Evolutionary conservation across 2,329 filamentous ascomycete genomes (phyloP).

Genomic region (Fusarium sp.): DNA sequence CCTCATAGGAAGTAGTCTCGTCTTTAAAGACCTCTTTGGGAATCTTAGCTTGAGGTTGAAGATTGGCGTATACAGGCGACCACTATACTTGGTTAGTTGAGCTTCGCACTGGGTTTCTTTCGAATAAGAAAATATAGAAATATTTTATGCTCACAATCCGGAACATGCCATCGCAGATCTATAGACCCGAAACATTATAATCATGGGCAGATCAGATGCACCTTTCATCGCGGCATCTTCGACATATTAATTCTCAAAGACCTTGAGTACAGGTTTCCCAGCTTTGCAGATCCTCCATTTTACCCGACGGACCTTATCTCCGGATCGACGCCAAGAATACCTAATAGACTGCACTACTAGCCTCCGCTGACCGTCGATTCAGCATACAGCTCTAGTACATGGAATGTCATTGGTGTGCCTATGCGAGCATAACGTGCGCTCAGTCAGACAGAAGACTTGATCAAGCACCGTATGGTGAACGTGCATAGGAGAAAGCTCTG

Average conservation of each 20-base stretch:
- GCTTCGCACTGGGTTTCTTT: too few relatives aligned
- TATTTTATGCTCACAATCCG: background rate
- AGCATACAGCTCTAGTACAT: background rate
- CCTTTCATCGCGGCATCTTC: background rate
- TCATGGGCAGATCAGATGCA: background rate
- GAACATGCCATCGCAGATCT: background rate
- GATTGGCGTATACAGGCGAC: rapidly evolving
- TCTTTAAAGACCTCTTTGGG: background rate
- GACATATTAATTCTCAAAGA: background rate
- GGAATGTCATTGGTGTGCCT: background rate
- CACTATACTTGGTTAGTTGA: background rate
- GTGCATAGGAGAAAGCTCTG: background rate
- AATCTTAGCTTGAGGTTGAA: too few relatives aligned
- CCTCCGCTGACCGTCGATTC: background rate
- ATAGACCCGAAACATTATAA: too few relatives aligned
- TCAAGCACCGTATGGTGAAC: rapidly evolving
- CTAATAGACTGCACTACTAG: background rate
- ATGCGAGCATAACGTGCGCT: background rate
- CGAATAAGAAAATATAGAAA: background rate
- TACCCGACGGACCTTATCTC: too few relatives aligned
- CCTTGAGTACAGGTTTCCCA: background rate
- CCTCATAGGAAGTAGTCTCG: background rate
- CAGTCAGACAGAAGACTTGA: background rate
- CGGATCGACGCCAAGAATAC: background rate
- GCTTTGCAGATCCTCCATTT: background rate